Evolutionary conservation across 2,329 filamentous ascomycete species (phyloP).

Genomic region (Sclerotinia trifoliorum): DNA sequence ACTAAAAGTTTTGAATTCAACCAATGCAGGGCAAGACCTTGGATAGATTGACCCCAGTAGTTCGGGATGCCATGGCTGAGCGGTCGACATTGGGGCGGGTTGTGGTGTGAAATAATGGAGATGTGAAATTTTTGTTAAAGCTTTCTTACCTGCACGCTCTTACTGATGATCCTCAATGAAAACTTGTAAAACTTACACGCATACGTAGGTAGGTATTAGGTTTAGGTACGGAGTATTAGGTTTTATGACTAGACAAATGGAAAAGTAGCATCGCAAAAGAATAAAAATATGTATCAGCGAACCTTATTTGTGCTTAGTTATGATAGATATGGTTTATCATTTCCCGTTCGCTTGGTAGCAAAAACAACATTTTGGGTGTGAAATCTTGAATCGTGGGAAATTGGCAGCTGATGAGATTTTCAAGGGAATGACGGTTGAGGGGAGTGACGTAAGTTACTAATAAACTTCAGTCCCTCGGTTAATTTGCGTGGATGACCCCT

Average conservation of each 20-base stretch:
- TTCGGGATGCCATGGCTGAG: slow-evolving; percentile 7
- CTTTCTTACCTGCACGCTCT: not conserved
- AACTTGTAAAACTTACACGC: not conserved
- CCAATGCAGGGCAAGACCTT: slow-evolving; percentile 6
- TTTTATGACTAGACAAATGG: not conserved
- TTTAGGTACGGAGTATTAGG: too few species aligned
- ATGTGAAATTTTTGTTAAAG: slow-evolving; percentile 8
- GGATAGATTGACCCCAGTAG: not conserved
- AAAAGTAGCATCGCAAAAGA: not conserved
- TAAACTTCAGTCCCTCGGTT: slow-evolving; percentile 6
- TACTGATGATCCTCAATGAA: slow-evolving; percentile 4
- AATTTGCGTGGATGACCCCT: not conserved
- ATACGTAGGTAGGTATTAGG: not conserved
- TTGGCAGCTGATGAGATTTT: slow-evolving; percentile 5
- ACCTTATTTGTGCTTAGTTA: not conserved
- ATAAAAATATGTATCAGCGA: not conserved
- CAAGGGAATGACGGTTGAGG: not conserved
- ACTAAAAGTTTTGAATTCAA: not conserved
- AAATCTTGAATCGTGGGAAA: slow-evolving; percentile 2
- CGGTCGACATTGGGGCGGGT: not conserved
- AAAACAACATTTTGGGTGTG: not conserved
- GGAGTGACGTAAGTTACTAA: slow-evolving; percentile 5
- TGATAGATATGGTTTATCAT: not conserved
- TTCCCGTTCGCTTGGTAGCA: too few species aligned
- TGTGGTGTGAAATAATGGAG: not conserved